Conservation (phyloP, 345 rosid genomes). For the Durio zibethinus region DNA sequence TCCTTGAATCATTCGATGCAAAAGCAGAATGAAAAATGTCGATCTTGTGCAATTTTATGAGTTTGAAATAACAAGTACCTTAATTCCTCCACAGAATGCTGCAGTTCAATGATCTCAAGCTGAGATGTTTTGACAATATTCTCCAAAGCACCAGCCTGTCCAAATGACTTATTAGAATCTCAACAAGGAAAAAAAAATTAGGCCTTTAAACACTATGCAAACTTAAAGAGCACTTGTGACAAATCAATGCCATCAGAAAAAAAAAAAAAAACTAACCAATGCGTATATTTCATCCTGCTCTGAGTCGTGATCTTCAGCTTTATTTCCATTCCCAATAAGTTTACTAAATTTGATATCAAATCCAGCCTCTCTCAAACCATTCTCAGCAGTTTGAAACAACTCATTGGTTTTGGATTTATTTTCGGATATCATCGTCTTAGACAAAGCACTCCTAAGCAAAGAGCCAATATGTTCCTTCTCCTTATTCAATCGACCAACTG, state of each 20-base stretch:
- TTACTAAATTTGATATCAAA: conserved; percentile 59
- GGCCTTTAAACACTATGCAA: conserved; percentile 4
- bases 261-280: conserved; percentile 51
- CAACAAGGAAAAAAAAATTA: conserved; percentile 12
- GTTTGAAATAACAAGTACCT: conserved; percentile 41
- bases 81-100: conserved; percentile 70
- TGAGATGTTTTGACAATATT: conserved; percentile 89
- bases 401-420: conserved; percentile 58
- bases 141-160: conserved; percentile 93
- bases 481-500: conserved; percentile 55
- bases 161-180: conserved; percentile 12
- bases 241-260: conserved; percentile 17
- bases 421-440: conserved; percentile 56
- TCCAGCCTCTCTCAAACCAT: conserved; percentile 77
- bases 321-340: conserved; percentile 36
- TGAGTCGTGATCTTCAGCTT: conserved; percentile 32
- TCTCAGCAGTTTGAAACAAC: conserved; percentile 79
- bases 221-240: background rate
- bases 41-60: background rate
- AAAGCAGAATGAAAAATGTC: background rate
- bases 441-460: conserved; percentile 80
- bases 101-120: conserved; percentile 74
- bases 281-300: conserved; percentile 78
- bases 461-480: conserved; percentile 93
- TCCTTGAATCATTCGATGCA: background rate